These are phyloP conservation scores for Uromyces viciae-fabae DNA, from an alignment of 1,284 basidiomycete genomes.

Conservation along the genomic window DNA sequence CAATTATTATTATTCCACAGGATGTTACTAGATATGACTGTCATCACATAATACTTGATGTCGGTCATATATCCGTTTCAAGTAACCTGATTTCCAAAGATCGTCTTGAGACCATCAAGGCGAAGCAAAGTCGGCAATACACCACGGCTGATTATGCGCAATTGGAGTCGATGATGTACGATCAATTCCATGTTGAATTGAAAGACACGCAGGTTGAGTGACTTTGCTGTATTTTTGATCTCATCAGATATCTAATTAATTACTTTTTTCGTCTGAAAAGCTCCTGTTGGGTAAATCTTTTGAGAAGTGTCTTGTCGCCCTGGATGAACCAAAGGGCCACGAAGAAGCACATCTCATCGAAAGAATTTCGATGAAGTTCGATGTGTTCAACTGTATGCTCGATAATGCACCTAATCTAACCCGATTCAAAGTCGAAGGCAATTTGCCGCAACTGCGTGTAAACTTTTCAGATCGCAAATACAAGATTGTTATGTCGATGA, in stretches of 20 bases:
- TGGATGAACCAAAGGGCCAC: conserved; percentile 59
- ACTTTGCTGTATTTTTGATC: background rate
- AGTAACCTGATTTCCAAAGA: conserved; percentile 84
- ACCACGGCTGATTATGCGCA: conserved; percentile 81
- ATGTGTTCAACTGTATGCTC: conserved; percentile 90
- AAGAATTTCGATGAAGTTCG: conserved; percentile 84
- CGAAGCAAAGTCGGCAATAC: conserved; percentile 82
- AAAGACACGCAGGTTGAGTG: conserved; percentile 77
- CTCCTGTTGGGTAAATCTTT: conserved; percentile 85
- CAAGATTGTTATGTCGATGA: conserved; percentile 84
- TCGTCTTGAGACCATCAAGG: conserved; percentile 72
- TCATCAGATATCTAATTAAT: background rate
- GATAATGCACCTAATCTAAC: conserved; percentile 78
- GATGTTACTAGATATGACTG: conserved; percentile 70
- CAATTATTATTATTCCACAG: conserved; percentile 94
- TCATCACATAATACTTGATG: conserved; percentile 88
- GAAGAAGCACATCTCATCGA: conserved; percentile 77
- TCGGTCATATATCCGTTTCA: conserved; percentile 90
- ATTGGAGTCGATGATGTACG: conserved; percentile 94
- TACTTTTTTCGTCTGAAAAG: conserved; percentile 57
- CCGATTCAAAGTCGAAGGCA: conserved; percentile 86
- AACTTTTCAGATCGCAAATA: conserved; percentile 97
- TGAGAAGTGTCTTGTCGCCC: conserved; percentile 72
- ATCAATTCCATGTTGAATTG: conserved; percentile 78
- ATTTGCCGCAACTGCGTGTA: conserved; percentile 79